phyloP scores from a whole-genome alignment of 257 asterid genomes.

The Agastache rugosa region DNA sequence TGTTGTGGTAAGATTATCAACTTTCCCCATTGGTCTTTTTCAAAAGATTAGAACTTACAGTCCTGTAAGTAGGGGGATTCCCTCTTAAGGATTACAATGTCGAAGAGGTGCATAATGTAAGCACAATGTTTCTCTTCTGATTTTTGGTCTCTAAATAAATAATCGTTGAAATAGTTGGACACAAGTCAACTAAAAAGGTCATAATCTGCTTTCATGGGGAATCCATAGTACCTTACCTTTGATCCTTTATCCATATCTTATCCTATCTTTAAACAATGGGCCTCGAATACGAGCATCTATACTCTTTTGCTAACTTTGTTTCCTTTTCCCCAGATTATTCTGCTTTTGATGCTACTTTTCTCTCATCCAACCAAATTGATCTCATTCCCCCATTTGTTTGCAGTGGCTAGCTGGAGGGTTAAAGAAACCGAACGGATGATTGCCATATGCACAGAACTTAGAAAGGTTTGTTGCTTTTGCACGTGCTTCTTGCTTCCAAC shows the following conservation, averaged over 20 bases:
- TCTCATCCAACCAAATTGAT: background rate
- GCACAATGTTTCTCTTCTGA: background rate
- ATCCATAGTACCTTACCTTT: slow-evolving; percentile 11
- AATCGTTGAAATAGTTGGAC: background rate
- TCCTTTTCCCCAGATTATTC: slow-evolving; percentile 23
- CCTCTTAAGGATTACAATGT: too few relatives aligned
- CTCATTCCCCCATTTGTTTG: slow-evolving; percentile 10
- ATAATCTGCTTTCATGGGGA: slow-evolving; percentile 7
- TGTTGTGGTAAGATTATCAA: too few relatives aligned
- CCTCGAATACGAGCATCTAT: slow-evolving; percentile 16
- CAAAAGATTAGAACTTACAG: too few relatives aligned
- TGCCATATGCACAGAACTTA: slow-evolving; percentile 94
- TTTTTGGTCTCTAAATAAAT: background rate
- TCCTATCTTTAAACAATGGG: slow-evolving; percentile 23
- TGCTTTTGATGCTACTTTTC: slow-evolving; percentile 11
- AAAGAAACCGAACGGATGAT: slow-evolving; percentile 98
- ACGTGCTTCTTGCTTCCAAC: background rate
- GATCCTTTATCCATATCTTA: slow-evolving; percentile 26
- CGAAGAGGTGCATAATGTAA: too few relatives aligned
- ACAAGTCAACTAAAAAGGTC: background rate
- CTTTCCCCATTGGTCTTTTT: too few relatives aligned
- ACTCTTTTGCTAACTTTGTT: slow-evolving; percentile 13
- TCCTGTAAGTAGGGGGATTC: too few relatives aligned
- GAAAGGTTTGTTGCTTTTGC: slow-evolving; percentile 62
- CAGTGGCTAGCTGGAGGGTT: slow-evolving; percentile 99